These are phyloP conservation scores for Suillus variegatus DNA, from an alignment of 768 basidiomycete species.

Conservation along the genomic window DNA sequence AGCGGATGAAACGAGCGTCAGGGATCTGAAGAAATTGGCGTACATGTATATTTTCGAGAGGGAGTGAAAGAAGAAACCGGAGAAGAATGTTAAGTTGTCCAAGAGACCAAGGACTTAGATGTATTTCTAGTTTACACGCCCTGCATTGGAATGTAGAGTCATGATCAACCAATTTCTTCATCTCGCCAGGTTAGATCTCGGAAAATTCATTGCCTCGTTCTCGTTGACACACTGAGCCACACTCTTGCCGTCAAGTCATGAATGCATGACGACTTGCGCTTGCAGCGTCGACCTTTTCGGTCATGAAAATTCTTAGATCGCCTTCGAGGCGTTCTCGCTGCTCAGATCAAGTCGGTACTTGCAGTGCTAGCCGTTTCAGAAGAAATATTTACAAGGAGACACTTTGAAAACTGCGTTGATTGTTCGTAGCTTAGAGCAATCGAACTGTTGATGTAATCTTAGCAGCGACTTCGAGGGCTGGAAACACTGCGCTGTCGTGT, in stretches of 20 bases:
- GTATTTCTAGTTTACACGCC: conserved; percentile 1
- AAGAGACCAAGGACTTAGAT: background rate
- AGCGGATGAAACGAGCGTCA: conserved; percentile 82
- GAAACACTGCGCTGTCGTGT: no score
- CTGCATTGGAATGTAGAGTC: conserved; percentile 2
- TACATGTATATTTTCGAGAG: conserved; percentile 94
- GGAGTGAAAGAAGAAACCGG: conserved; percentile 8
- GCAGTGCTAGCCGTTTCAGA: no score
- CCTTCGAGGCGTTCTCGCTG: no score
- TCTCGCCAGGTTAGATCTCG: background rate
- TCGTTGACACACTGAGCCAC: background rate
- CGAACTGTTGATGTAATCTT: no score
- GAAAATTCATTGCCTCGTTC: background rate
- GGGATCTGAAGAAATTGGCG: conserved; percentile 78
- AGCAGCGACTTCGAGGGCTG: no score
- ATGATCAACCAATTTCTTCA: background rate
- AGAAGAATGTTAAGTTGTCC: background rate
- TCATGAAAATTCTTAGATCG: background rate
- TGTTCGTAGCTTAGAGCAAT: no score
- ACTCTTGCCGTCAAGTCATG: background rate
- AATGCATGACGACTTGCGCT: no score
- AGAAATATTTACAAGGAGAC: no score
- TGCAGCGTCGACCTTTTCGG: background rate
- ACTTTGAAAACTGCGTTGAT: no score
- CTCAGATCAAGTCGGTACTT: no score